Conservation (phyloP, 441 rosid genomes). For the Hura crepitans region DNA sequence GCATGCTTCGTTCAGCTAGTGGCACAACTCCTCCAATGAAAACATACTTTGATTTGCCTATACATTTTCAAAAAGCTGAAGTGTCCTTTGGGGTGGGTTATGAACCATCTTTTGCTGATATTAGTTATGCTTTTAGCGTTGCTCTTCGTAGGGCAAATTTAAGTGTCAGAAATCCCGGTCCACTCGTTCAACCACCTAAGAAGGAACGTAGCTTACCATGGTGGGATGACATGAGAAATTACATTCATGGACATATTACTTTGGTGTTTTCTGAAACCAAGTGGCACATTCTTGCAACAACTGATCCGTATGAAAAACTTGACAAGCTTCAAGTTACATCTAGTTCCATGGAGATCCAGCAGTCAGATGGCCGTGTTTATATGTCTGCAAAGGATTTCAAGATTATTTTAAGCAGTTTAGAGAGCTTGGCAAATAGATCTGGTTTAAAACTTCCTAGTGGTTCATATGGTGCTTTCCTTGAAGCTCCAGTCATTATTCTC, state of each 20-base stretch:
- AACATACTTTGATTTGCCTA: constrained; percentile 76
- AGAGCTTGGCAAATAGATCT: constrained; percentile 66
- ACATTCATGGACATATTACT: constrained; percentile 72
- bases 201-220: constrained; percentile 94
- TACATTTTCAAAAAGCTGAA: constrained; percentile 75
- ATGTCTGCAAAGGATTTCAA: constrained; percentile 78
- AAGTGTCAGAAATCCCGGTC: constrained; percentile 67
- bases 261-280: constrained; percentile 65
- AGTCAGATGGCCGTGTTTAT: constrained; percentile 84
- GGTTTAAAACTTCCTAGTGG: constrained; percentile 59
- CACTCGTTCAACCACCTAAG: constrained; percentile 51
- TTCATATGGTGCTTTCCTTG: constrained; percentile 60
- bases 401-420: constrained; percentile 80
- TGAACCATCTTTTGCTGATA: constrained; percentile 93
- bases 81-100: constrained; percentile 91
- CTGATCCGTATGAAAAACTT: constrained; percentile 95
- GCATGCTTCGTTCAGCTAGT: constrained; percentile 88
- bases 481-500: constrained; percentile 67
- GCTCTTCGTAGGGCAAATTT: constrained; percentile 98
- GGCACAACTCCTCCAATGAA: constrained; percentile 98
- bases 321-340: constrained; percentile 77
- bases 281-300: constrained; percentile 80
- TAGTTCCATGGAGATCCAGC: constrained; percentile 75
- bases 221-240: constrained; percentile 99
- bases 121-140: constrained; percentile 94